Conservation (phyloP, 495 filamentous ascomycete species). For the Xylaria intraflava region DNA sequence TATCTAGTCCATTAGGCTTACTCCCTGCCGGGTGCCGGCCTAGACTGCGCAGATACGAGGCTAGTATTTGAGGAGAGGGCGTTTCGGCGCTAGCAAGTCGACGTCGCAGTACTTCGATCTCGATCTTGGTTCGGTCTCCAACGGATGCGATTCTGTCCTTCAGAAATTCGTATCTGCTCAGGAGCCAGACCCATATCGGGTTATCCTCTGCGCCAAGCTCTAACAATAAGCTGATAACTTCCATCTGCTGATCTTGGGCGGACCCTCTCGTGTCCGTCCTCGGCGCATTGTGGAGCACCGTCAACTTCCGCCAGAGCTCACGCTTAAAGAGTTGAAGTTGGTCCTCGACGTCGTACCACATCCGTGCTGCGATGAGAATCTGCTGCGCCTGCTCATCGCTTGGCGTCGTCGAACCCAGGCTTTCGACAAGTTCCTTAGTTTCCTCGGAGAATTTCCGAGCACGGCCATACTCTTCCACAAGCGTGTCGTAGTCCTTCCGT, state of each 20-base stretch:
- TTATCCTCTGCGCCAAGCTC: conserved; percentile 93
- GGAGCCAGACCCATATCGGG: conserved; percentile 90
- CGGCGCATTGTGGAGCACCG: conserved; percentile 44
- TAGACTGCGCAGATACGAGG: conserved; percentile 65
- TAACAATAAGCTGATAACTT: conserved; percentile 76
- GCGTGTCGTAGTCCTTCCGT: conserved; percentile 75
- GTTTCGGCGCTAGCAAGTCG: conserved; percentile 67
- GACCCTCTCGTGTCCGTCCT: conserved; percentile 35
- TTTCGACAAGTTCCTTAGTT: conserved; percentile 56
- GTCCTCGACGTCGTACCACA: conserved; percentile 86
- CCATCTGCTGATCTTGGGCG: conserved; percentile 76
- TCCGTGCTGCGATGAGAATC: conserved; percentile 81
- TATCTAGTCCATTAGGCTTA: conserved; percentile 56
- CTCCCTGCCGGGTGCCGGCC: conserved; percentile 53
- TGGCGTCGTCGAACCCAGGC: conserved; percentile 43
- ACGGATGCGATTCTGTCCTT: conserved; percentile 73
- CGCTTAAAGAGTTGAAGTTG: conserved; percentile 81
- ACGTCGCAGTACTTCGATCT: conserved; percentile 84
- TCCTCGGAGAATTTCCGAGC: conserved; percentile 71
- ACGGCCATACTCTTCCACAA: conserved; percentile 78
- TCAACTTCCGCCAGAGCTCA: conserved; percentile 76
- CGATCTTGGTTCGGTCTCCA: conserved; percentile 75
- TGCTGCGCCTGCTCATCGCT: conserved; percentile 71
- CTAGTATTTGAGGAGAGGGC: conserved; percentile 59
- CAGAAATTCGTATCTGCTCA: conserved; percentile 79